Percentiles rank a stretch among this genome's conserved stretches.
Conservation (phyloP, 2,329 filamentous ascomycete genomes). For the Fusarium sp. region DNA sequence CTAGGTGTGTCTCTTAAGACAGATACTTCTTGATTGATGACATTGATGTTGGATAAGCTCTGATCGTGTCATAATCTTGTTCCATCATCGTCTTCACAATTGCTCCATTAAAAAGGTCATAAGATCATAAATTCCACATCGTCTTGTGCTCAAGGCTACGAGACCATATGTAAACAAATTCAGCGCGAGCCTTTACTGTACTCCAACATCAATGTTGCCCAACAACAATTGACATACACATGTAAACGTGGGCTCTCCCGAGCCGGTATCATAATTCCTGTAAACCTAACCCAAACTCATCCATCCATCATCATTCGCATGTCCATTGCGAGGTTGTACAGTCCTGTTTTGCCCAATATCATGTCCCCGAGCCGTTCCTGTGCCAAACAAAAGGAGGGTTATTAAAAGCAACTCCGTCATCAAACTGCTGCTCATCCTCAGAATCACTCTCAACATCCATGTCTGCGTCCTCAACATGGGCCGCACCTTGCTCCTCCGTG, state of each 20-base stretch:
- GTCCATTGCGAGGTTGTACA: not conserved
- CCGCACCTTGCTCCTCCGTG: not conserved
- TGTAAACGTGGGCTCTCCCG: not conserved
- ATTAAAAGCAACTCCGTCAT: not conserved
- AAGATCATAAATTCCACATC: not conserved
- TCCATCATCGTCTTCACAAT: not conserved
- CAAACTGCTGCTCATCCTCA: not conserved
- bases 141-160: not conserved
- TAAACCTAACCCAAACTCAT: not conserved
- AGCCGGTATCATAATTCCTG: not conserved
- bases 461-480: not conserved
- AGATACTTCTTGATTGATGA: no score
- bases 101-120: not conserved
- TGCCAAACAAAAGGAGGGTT: conserved; percentile 3
- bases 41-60: not conserved
- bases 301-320: not conserved
- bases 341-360: conserved; percentile 21
- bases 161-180: not conserved
- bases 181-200: not conserved
- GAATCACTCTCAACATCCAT: not conserved
- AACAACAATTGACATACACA: not conserved
- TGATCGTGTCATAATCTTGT: not conserved
- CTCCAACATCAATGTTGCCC: not conserved
- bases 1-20: no score
- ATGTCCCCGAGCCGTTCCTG: not conserved